Evolutionary conservation across 164 flowering plant genomes (phyloP), one percentile per base, ranked within the genome.

Genomic region (Chloranthus sessilifolius): DNA sequence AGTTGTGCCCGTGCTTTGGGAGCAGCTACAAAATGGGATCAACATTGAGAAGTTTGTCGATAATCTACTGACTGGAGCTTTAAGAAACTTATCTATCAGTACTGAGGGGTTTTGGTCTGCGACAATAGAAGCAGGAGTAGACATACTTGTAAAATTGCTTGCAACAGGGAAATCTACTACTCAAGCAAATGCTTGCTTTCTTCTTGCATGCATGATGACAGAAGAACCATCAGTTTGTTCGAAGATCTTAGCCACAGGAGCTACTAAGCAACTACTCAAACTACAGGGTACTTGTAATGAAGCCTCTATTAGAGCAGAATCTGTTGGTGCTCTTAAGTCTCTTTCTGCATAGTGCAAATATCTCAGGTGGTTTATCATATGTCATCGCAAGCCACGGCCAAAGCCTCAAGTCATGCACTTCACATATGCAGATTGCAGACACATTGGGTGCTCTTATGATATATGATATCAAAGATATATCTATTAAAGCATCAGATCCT

Each of bases 391-490:
- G 99, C 69, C 96, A 89, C 60, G 97, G 99, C 55, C 88, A 86
- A 62, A 94, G 97, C 74, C 92, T 94, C 63, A 90, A 86, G 59
- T 84, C 97, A n/a, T 89, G 97, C 65, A 58, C 77, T 24, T 86
- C 97, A 39, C 79, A 95, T 54, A 81, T 86, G 28, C 99, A 94
- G 66, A 66, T 71, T 72, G 89, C 99, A 42, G 99, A 94, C 56
- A 94, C 99, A 21, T 54, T 94, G 42, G 99, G 99, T 29, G 99
- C 99, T 47, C 83, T 94, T 37, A 94, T 94, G 99, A 94, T 94
- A 53, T 94, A 94, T 74, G 97, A 94, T 69, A 61, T 62, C 66
- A 80, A 74, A 61, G 95, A 89, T 39, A 97, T 86, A 61, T 63
- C 76, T 47, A 73, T 76, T 4, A 78, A 81, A 65, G 74, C 89